Base-by-base conservation (phyloP, 768 basidiomycete species). In the Cystofilobasidium macerans region DNA sequence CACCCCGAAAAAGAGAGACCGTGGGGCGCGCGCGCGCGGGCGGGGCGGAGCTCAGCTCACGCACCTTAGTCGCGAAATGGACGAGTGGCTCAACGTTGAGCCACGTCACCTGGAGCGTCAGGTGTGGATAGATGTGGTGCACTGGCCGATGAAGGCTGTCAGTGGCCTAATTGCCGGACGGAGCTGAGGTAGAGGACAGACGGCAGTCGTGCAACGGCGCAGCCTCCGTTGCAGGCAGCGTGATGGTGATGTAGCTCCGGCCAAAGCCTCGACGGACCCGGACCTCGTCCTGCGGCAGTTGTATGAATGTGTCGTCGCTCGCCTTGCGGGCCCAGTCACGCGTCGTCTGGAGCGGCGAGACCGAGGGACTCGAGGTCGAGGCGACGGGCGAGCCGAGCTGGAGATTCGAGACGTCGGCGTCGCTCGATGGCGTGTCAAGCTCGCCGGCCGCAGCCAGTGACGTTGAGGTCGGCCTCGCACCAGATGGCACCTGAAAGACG, bases 41-140 rank as follows among this genome's bases (percentile, higher is more conserved):
- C 28, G 38, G 16, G 48, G 28, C 24, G n/a, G n/a, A n/a, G n/a
- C n/a, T n/a, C n/a, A n/a, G n/a, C n/a, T n/a, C n/a, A 51, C 48
- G 9, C n/a, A 62, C 61, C 30, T 64, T 64, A 33, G 56, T 32
- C 12, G 63, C 56, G n/a, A 64, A 64, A n/a, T 45, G 24, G 42
- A 54, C 43, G 22, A 57, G 42, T 0, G 32, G 28, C 22, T 64
- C 63, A 56, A 64, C 38, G 43, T 35, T 64, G 20, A 36, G 24
- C 63, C 63, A 64, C 28, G 35, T 33, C 12, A 54, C 22, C 22
- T 54, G 42, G 20, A 64, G 54, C 9, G 42, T 24, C 38, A 64
- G 56, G n/a, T 64, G 63, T 5, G 63, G 63, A 33, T 64, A 64
- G 12, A 64, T 26, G 32, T 64, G 63, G 20, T 57, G 42, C 2